Conservation (phyloP, 768 basidiomycete genomes). For the Tylopilus rubrobrunneus region DNA sequence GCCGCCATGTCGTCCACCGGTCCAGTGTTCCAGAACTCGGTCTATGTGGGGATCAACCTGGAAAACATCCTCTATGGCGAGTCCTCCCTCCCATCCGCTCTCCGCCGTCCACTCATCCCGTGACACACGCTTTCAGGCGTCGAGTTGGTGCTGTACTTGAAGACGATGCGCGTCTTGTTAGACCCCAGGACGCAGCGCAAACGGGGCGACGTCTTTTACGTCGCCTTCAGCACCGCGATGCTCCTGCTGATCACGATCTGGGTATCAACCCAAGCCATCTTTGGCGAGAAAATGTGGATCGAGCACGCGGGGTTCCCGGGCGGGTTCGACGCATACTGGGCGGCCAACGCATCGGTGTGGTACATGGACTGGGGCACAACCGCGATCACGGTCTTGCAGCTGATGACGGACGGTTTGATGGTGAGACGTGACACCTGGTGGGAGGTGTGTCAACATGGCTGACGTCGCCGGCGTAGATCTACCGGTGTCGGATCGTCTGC, state of each 20-base stretch:
- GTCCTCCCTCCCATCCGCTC: not conserved
- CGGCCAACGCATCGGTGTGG: constrained; percentile 22
- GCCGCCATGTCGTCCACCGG: constrained; percentile 17
- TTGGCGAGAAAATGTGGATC: constrained; percentile 38
- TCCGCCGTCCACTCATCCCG: too few species aligned
- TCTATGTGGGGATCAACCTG: constrained; percentile 26
- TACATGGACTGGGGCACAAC: constrained; percentile 30
- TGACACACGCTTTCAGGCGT: constrained; percentile 13
- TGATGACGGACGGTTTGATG: constrained; percentile 37
- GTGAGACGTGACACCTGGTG: constrained; percentile 20
- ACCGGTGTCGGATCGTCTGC: constrained; percentile 38
- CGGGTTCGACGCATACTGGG: constrained; percentile 34
- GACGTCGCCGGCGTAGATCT: constrained; percentile 29
- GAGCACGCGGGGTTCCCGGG: constrained; percentile 29
- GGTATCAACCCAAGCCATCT: constrained; percentile 26
- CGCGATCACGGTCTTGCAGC: constrained; percentile 29
- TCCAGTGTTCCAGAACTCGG: constrained; percentile 16
- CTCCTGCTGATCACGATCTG: constrained; percentile 33
- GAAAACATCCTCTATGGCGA: constrained; percentile 25
- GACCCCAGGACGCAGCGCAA: not conserved
- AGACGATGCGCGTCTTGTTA: constrained; percentile 20
- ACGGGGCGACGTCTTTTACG: constrained; percentile 19
- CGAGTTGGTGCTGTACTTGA: constrained; percentile 25
- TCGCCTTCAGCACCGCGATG: constrained; percentile 24
- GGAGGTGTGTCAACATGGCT: not conserved